A percentile compares a stretch with the other conserved stretches of the same genome.
Conservation (phyloP, 2,329 filamentous ascomycete genomes). For the Hypoxylon sp. region DNA sequence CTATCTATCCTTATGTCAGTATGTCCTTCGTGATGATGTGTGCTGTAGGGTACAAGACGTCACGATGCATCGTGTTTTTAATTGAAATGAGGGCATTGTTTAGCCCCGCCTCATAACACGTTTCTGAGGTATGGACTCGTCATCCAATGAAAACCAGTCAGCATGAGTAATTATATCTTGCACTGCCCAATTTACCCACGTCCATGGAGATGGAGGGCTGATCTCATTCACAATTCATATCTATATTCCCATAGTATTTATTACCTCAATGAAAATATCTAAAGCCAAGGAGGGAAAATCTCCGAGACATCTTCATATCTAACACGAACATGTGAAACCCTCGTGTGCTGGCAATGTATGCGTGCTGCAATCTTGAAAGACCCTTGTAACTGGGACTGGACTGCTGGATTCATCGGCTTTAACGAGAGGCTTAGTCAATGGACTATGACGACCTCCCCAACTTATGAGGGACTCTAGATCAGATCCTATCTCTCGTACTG, state of each 20-base stretch:
- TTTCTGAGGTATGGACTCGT: constrained; percentile 14
- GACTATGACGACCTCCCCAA: constrained; percentile 13
- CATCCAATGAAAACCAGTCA: constrained; percentile 27
- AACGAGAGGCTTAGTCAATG: constrained; percentile 31
- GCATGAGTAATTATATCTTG: constrained; percentile 36
- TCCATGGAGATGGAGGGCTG: constrained; percentile 31
- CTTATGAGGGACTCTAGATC: constrained; percentile 11
- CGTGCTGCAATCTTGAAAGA: constrained; percentile 14
- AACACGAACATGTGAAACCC: constrained; percentile 29
- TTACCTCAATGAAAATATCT: constrained; percentile 26
- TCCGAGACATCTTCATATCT: constrained; percentile 33
- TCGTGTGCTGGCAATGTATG: constrained; percentile 23
- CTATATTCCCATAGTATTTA: constrained; percentile 18
- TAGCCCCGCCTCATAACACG: constrained; percentile 29
- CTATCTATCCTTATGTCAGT: neutral
- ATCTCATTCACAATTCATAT: constrained; percentile 28
- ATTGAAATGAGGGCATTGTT: constrained; percentile 21
- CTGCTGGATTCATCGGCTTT: constrained; percentile 9
- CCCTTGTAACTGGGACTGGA: neutral
- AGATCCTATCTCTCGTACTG: constrained; percentile 30
- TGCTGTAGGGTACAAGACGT: constrained; percentile 33
- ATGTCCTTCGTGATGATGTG: constrained; percentile 28
- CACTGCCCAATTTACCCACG: constrained; percentile 31
- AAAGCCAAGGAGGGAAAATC: constrained; percentile 24
- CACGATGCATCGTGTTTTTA: constrained; percentile 31